These are phyloP conservation scores for Gypsophila paniculata DNA, from an alignment of 179 eudicot genomes.

Conservation along the genomic window DNA sequence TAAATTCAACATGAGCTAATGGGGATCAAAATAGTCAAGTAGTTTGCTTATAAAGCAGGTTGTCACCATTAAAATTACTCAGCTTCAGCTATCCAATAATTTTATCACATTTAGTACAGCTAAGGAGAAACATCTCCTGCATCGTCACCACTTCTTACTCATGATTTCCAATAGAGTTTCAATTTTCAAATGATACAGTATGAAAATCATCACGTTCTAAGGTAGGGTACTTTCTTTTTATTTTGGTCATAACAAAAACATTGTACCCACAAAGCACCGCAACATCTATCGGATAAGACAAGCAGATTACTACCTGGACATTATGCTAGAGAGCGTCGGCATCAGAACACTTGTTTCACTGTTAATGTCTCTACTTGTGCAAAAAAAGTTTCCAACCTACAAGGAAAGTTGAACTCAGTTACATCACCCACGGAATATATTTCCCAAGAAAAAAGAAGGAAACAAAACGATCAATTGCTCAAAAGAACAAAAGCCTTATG, in stretches of 20 bases:
- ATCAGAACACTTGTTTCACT: slow-evolving; percentile 36
- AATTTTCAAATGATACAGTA: background rate
- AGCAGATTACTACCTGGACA: slow-evolving; percentile 48
- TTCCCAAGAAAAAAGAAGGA: background rate
- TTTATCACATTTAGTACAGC: background rate
- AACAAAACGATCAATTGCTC: background rate
- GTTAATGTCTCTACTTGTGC: slow-evolving; percentile 32
- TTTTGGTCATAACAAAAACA: background rate
- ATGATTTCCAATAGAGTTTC: background rate
- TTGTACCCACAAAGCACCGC: background rate
- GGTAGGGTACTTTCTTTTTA: background rate
- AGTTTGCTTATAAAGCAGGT: background rate
- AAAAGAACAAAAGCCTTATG: background rate
- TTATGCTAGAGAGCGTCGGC: slow-evolving; percentile 46
- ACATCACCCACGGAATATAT: background rate
- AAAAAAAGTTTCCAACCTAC: slow-evolving; percentile 51
- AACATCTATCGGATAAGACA: background rate
- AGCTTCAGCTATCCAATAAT: background rate
- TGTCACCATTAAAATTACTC: slow-evolving; percentile 4
- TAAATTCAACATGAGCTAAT: background rate
- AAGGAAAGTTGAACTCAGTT: slow-evolving; percentile 13
- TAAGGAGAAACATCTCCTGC: background rate
- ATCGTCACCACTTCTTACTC: background rate
- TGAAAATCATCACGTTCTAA: background rate
- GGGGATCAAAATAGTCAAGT: slow-evolving; percentile 3